A percentile compares a stretch with the other conserved stretches of the same genome.
These are phyloP conservation scores for Sparassis latifolia DNA, from an alignment of 1,284 basidiomycete genomes.

Conservation along the genomic window DNA sequence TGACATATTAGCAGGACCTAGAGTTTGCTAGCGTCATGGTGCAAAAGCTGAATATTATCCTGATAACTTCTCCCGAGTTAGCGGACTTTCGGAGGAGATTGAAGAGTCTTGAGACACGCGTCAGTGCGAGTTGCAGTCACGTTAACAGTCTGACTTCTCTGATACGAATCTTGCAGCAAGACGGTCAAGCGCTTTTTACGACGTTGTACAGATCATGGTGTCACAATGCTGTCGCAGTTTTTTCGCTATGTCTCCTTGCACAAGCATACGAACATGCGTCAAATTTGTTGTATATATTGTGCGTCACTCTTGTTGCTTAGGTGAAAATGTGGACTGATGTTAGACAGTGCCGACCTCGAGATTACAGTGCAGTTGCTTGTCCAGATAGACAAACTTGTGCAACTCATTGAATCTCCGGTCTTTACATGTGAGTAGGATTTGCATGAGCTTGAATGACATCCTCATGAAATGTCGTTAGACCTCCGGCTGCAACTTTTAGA, in stretches of 20 bases:
- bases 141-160: conserved; percentile 3
- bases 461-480: conserved; percentile 40
- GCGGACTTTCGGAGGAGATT: conserved; percentile 89
- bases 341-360: conserved; percentile 83
- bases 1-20: conserved; percentile 60
- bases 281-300: conserved; percentile 96
- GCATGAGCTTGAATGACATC: not conserved
- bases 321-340: conserved; percentile 30
- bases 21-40: conserved; percentile 98
- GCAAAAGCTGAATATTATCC: conserved; percentile 93
- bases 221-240: conserved; percentile 95
- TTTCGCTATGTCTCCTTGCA: conserved; percentile 91
- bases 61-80: conserved; percentile 95
- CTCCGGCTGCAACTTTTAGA: conserved; percentile 96
- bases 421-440: conserved; percentile 74
- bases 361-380: conserved; percentile 93
- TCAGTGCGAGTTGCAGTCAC: conserved; percentile 44
- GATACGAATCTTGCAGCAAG: conserved; percentile 84
- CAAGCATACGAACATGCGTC: conserved; percentile 99
- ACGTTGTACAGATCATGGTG: conserved; percentile 97
- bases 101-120: conserved; percentile 91
- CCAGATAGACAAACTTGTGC: conserved; percentile 97
- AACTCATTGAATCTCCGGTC: conserved; percentile 96
- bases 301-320: conserved; percentile 62
- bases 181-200: conserved; percentile 90